phyloP scores from a whole-genome alignment of 2,329 filamentous ascomycete species.

The Curvularia hawaiiensis region DNA sequence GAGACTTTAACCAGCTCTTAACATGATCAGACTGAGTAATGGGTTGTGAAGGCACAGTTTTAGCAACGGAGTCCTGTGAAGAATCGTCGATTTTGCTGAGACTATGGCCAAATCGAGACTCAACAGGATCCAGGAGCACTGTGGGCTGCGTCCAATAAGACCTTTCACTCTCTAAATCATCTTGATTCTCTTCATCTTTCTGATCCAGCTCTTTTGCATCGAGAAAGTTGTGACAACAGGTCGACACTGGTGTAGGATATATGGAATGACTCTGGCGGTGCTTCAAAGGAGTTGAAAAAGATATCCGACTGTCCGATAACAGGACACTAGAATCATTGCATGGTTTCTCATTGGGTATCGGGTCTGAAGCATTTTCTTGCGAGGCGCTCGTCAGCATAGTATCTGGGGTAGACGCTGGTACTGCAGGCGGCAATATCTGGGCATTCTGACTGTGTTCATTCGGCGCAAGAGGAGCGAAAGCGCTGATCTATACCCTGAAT shows the following conservation, averaged over 20 bases:
- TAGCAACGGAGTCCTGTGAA: neutral
- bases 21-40: neutral
- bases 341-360: neutral
- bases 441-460: neutral
- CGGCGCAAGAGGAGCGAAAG: neutral
- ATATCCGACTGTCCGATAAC: neutral
- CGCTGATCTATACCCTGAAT: neutral
- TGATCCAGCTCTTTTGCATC: neutral
- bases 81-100: neutral
- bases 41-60: neutral
- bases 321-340: neutral
- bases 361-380: neutral
- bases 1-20: neutral
- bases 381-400: neutral
- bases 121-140: neutral
- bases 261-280: neutral
- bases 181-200: neutral
- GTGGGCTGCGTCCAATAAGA: neutral
- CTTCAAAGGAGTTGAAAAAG: neutral
- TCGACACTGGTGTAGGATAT: neutral
- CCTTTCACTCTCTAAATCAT: neutral
- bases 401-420: constrained; percentile 7
- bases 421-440: neutral
- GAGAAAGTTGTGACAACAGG: neutral
- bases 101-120: neutral